Evolutionary conservation across 495 filamentous ascomycete genomes (phyloP).

Genomic region (Annulohypoxylon bovei): DNA sequence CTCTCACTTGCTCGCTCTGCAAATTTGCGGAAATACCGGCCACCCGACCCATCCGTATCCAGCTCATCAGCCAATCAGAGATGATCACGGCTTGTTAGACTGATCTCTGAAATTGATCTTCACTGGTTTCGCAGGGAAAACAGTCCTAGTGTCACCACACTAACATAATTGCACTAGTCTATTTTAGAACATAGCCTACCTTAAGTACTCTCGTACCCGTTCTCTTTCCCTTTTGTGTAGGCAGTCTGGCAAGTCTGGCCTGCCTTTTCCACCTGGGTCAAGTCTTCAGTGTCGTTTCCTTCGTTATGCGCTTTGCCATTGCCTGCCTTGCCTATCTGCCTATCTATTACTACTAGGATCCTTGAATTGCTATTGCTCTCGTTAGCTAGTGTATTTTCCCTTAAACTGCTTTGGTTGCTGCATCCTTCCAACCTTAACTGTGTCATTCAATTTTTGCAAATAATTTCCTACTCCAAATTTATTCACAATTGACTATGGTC

Average conservation of each 20-base stretch:
- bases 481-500: slow-evolving; percentile 30
- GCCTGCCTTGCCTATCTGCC: slow-evolving; percentile 24
- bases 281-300: slow-evolving; percentile 22
- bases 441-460: slow-evolving; percentile 39
- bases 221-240: slow-evolving; percentile 18
- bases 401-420: slow-evolving; percentile 35
- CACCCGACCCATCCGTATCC: slow-evolving; percentile 45
- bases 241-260: slow-evolving; percentile 12
- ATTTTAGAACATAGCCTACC: slow-evolving; percentile 31
- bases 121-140: slow-evolving; percentile 43
- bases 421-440: slow-evolving; percentile 23
- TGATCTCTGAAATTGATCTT: slow-evolving; percentile 44
- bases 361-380: slow-evolving; percentile 17
- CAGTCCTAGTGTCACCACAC: slow-evolving; percentile 44
- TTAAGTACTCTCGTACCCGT: slow-evolving; percentile 17
- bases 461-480: slow-evolving; percentile 30
- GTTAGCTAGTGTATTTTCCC: slow-evolving; percentile 12
- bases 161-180: slow-evolving; percentile 29
- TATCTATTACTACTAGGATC: slow-evolving; percentile 27
- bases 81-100: slow-evolving; percentile 23
- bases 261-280: background rate
- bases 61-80: slow-evolving; percentile 27
- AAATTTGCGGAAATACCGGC: slow-evolving; percentile 51
- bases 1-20: slow-evolving; percentile 23
- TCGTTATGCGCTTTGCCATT: slow-evolving; percentile 26